A percentile compares a stretch with the other conserved stretches of the same genome.
phyloP scores from a whole-genome alignment of 2,329 filamentous ascomycete genomes.

The Colletotrichum abscissum region DNA sequence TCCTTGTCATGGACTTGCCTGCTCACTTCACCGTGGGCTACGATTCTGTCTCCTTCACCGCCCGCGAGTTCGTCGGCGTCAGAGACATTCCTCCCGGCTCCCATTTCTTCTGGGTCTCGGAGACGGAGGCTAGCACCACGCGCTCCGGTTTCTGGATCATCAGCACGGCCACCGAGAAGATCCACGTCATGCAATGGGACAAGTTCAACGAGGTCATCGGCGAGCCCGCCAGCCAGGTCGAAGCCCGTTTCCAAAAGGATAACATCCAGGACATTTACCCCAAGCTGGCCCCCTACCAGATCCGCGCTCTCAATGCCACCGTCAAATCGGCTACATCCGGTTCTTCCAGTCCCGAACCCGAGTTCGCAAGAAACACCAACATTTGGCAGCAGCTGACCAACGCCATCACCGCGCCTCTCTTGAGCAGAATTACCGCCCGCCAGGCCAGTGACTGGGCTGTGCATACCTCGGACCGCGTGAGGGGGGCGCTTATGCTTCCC shows the following conservation, averaged over 20 bases:
- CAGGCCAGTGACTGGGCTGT: conserved; percentile 59
- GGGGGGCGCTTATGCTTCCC: conserved; percentile 52
- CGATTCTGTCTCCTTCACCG: conserved; percentile 61
- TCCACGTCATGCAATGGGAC: conserved; percentile 67
- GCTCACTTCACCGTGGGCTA: conserved; percentile 63
- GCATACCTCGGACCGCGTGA: conserved; percentile 64
- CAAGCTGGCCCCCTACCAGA: conserved; percentile 58
- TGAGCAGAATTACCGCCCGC: conserved; percentile 60
- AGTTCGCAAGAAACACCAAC: conserved; percentile 40
- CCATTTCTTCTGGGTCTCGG: conserved; percentile 70
- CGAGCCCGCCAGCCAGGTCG: conserved; percentile 57
- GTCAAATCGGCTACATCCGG: conserved; percentile 10
- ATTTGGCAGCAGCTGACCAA: conserved; percentile 66
- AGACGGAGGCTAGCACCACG: conserved; percentile 57
- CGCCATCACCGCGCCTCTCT: conserved; percentile 55
- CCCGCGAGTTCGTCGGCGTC: conserved; percentile 62
- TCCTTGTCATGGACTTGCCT: conserved; percentile 65
- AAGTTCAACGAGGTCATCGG: conserved; percentile 64
- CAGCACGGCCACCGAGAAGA: conserved; percentile 46
- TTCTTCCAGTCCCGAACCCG: conserved; percentile 38
- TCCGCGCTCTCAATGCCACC: conserved; percentile 43
- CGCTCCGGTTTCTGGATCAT: conserved; percentile 70
- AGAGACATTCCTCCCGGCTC: conserved; percentile 64
- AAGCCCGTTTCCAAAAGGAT: conserved; percentile 57
- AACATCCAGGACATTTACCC: conserved; percentile 51